Conservation (phyloP, 345 rosid species). For the Rhodamnia rubescens region DNA sequence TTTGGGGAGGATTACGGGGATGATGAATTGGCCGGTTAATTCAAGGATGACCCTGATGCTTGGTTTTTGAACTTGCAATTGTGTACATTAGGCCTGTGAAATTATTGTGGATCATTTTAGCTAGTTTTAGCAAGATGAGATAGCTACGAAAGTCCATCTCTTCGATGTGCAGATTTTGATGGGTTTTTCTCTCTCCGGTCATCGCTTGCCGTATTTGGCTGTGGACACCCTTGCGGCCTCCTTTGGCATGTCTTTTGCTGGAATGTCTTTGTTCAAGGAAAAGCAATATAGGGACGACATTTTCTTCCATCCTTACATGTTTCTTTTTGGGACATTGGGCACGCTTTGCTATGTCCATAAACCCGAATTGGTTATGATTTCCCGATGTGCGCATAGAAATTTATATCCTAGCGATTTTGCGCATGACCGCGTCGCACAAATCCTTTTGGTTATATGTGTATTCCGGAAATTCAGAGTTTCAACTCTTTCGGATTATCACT, state of each 20-base stretch:
- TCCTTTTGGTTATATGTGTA: background rate
- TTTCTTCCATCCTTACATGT: background rate
- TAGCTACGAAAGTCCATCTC: background rate
- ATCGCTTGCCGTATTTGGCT: background rate
- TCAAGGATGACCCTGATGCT: background rate
- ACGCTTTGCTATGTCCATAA: background rate
- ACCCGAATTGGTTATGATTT: background rate
- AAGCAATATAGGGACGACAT: background rate
- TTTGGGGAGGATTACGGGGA: constrained; percentile 88
- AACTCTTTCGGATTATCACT: background rate
- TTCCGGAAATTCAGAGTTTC: background rate
- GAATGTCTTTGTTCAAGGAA: background rate
- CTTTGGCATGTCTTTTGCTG: background rate
- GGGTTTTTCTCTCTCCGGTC: background rate
- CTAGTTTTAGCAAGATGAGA: background rate
- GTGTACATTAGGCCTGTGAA: background rate
- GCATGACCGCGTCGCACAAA: background rate
- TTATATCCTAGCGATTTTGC: background rate
- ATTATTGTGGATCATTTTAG: background rate
- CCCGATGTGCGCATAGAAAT: background rate
- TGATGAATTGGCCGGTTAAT: constrained; percentile 16
- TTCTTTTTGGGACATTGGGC: background rate
- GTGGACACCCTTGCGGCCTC: background rate
- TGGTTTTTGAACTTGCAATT: background rate
- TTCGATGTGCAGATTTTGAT: background rate